phyloP scores from a whole-genome alignment of 2,329 filamentous ascomycete genomes.

The Cytospora leucostoma region DNA sequence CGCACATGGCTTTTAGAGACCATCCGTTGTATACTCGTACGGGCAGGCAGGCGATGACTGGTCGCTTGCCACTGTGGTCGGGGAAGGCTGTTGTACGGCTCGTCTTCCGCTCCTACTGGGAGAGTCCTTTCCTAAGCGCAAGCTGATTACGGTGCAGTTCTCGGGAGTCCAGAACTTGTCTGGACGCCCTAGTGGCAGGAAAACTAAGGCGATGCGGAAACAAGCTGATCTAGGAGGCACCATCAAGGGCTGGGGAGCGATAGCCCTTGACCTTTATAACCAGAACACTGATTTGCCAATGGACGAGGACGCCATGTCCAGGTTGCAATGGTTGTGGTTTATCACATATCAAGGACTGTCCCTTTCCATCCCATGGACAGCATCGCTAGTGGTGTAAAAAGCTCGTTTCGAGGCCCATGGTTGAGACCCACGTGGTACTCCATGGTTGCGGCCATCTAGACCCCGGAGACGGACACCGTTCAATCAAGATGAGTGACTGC shows the following conservation, averaged over 20 bases:
- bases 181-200: constrained; percentile 10
- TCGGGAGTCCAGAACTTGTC: constrained; percentile 19
- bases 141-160: constrained; percentile 8
- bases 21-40: constrained; percentile 22
- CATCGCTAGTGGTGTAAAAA: neutral
- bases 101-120: constrained; percentile 17
- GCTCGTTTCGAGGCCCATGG: neutral
- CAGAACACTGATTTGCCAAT: neutral
- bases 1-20: neutral
- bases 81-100: constrained; percentile 14
- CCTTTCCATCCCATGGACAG: neutral
- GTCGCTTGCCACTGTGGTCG: neutral
- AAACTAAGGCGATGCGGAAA: constrained; percentile 10
- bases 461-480: neutral
- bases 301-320: neutral
- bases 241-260: neutral
- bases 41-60: constrained; percentile 12
- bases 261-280: neutral
- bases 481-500: neutral
- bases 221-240: neutral
- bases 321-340: neutral
- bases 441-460: neutral
- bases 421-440: neutral
- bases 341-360: neutral
- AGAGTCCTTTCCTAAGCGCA: neutral